A percentile compares a stretch with the other conserved stretches of the same genome.
phyloP scores from a whole-genome alignment of 164 flowering plant species.

The Umbilicus rupestris region DNA sequence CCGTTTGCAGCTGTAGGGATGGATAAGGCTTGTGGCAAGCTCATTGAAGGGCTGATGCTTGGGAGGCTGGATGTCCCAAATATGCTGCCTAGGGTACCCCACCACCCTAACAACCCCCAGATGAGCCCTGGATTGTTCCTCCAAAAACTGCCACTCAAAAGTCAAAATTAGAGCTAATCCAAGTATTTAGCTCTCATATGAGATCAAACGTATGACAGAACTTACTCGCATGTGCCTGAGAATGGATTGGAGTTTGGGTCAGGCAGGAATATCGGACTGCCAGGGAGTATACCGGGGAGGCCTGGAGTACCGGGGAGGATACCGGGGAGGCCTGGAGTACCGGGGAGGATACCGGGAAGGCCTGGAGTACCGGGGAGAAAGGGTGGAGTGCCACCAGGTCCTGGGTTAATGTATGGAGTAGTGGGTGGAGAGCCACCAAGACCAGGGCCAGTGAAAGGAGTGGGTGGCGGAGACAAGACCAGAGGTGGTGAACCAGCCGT shows the following conservation, averaged over 20 bases:
- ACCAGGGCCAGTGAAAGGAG: constrained; percentile 1
- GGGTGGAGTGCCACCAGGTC: constrained; percentile 3
- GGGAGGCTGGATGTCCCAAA: constrained; percentile 6
- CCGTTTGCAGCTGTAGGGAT: background rate
- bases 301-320: background rate
- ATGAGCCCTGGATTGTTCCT: constrained; percentile 5
- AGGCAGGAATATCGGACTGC: background rate
- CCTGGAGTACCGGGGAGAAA: background rate
- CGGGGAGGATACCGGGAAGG: background rate
- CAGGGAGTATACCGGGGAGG: constrained; percentile 3
- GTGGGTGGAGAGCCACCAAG: background rate
- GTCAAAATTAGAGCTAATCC: background rate
- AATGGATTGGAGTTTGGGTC: constrained; percentile 6
- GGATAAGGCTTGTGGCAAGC: constrained; percentile 5
- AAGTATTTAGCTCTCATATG: background rate
- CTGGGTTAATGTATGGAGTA: background rate
- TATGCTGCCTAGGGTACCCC: constrained; percentile 6
- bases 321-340: constrained; percentile 1
- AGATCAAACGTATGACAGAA: background rate
- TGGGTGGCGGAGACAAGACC: background rate
- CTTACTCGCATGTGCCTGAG: constrained; percentile 10
- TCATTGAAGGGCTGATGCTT: background rate
- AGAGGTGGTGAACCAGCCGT: constrained; percentile 2
- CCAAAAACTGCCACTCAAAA: constrained; percentile 3
- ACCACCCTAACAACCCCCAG: constrained; percentile 8